Conservation (phyloP, 352 stramenopile species). For the Globisporangium polare region DNA sequence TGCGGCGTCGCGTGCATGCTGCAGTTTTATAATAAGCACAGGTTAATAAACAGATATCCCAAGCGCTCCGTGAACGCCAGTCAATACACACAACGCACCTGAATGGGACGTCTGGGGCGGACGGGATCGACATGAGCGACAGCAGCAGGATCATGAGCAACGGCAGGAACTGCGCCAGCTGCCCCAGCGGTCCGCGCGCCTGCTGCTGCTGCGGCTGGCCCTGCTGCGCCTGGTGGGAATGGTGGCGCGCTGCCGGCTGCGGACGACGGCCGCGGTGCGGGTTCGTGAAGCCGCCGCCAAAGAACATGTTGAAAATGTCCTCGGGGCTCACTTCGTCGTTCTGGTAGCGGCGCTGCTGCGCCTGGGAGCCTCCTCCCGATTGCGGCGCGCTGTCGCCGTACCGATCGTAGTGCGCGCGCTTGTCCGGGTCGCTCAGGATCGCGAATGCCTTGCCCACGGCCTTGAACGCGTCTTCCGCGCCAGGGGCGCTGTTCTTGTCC, state of each 20-base stretch:
- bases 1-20: conserved; percentile 75
- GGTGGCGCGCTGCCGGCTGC: conserved; percentile 1
- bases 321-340: conserved; percentile 87
- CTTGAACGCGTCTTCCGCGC: conserved; percentile 98
- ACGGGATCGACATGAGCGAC: conserved; percentile 76
- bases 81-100: conserved; percentile 23
- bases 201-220: conserved; percentile 28
- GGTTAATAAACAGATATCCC: not conserved
- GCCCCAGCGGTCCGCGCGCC: conserved; percentile 32
- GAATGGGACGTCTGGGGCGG: conserved; percentile 70
- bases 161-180: conserved; percentile 80
- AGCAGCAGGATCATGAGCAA: conserved; percentile 84
- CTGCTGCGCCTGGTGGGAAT: conserved; percentile 14
- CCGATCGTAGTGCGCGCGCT: conserved; percentile 84
- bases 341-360: conserved; percentile 49
- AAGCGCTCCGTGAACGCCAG: not conserved
- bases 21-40: not conserved
- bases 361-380: conserved; percentile 20
- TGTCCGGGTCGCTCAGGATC: conserved; percentile 86
- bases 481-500: conserved; percentile 95
- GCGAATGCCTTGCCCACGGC: conserved; percentile 93
- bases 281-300: conserved; percentile 69
- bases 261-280: conserved; percentile 35
- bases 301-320: conserved; percentile 93
- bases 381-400: conserved; percentile 60